Conservation (phyloP, 805 yeast genomes). For the Pichia membranifaciens region DNA sequence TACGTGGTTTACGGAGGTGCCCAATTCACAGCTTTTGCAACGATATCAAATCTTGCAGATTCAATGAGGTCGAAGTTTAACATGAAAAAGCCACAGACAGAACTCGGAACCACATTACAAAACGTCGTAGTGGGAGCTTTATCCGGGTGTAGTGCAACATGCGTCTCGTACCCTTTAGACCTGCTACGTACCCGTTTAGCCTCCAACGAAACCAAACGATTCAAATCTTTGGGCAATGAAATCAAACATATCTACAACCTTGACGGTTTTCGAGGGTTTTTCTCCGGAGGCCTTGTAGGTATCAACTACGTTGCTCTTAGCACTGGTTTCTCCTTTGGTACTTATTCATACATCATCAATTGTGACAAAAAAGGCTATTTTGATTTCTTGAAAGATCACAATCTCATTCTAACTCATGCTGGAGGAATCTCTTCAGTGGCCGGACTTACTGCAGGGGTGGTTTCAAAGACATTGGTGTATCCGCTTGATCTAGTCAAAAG, state of each 20-base stretch:
- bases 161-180: slow-evolving; percentile 82
- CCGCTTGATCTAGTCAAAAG: slow-evolving; percentile 84
- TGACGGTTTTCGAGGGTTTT: slow-evolving; percentile 42
- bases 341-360: slow-evolving; percentile 41
- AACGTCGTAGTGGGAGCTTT: slow-evolving; percentile 56
- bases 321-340: slow-evolving; percentile 70
- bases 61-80: slow-evolving; percentile 17
- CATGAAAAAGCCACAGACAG: neutral
- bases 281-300: slow-evolving; percentile 45
- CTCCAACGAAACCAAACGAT: slow-evolving; percentile 42
- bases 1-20: slow-evolving; percentile 79
- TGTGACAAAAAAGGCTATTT: slow-evolving; percentile 2
- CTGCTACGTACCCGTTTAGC: slow-evolving; percentile 82
- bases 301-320: slow-evolving; percentile 60
- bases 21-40: slow-evolving; percentile 72
- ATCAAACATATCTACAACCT: slow-evolving; percentile 28
- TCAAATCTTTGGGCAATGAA: slow-evolving; percentile 33
- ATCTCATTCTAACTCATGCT: slow-evolving; percentile 15
- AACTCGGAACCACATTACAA: slow-evolving; percentile 12
- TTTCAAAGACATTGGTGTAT: slow-evolving; percentile 68
- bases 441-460: slow-evolving; percentile 70
- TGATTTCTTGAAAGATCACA: neutral
- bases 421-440: slow-evolving; percentile 48
- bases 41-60: slow-evolving; percentile 29
- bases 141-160: slow-evolving; percentile 72